Evolutionary conservation across 208 protist genomes (phyloP), one percentile per base, ranked within the genome.

Genomic region (Strigomonas galati): DNA sequence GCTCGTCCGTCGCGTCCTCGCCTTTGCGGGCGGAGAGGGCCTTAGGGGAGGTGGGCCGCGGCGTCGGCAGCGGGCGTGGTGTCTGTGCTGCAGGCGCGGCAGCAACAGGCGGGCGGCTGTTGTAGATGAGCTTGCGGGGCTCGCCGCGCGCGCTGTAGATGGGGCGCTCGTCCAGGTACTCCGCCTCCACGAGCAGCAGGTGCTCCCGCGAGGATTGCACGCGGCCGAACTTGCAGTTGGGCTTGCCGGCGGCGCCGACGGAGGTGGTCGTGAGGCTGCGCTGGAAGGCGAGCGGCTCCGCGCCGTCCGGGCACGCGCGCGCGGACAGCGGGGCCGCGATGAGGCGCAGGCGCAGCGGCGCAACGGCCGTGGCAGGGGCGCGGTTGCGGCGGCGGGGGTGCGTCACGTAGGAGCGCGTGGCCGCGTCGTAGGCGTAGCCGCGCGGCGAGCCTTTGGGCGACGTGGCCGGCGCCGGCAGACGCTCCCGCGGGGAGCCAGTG

Each of bases 151-250:
- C n/a, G n/a, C n/a, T n/a, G n/a, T n/a, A n/a, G n/a, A n/a, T n/a
- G n/a, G n/a, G n/a, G n/a, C n/a, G n/a, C n/a, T n/a, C n/a, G n/a
- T n/a, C n/a, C n/a, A n/a, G n/a, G n/a, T n/a, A n/a, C n/a, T n/a
- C n/a, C n/a, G n/a, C n/a, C n/a, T n/a, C n/a, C n/a, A n/a, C n/a
- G n/a, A n/a, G n/a, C n/a, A n/a, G n/a, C 1, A 72, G 26, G 35
- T 72, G 67, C 67, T 49, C 10, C n/a, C 37, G 63, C 12, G 71
- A 48, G 49, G 71, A 76, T 53, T 58, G 57, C 32, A 76, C 28
- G 21, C 65, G 71, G 15, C 60, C 61, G 24, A 76, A 67, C 2
- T 28, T 9, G 5, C 28, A 15, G 12, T 28, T 48, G 35, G 35
- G 48, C 5, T 23, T 54, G 24, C 19, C 40, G 27, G 28, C 30